Evolutionary conservation across 305 asterid genomes (phyloP).

Genomic region (Solanum hybrid): DNA sequence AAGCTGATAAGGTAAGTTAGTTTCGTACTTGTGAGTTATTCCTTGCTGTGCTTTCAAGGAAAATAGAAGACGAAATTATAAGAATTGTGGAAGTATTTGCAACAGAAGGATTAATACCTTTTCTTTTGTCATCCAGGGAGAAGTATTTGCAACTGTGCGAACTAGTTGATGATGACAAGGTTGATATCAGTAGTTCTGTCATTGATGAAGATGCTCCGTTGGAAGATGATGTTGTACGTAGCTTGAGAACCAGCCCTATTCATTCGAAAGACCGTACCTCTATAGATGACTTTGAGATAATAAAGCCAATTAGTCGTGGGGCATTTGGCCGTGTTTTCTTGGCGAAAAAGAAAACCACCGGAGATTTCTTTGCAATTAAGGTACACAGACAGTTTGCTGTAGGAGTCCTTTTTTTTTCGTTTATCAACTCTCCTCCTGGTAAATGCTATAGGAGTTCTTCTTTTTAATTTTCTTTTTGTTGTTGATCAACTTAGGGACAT

Average conservation of each 20-base stretch:
- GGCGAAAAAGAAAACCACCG: slow-evolving; percentile 96
- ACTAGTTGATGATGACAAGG: slow-evolving; percentile 92
- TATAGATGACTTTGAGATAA: slow-evolving; percentile 96
- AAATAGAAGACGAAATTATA: not conserved
- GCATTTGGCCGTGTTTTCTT: slow-evolving; percentile 98
- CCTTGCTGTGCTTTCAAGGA: not conserved
- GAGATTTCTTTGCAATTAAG: slow-evolving; percentile 97
- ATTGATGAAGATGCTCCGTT: slow-evolving; percentile 97
- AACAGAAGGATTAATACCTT: not conserved
- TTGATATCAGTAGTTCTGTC: slow-evolving; percentile 78
- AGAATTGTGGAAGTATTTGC: not conserved
- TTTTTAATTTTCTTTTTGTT: not conserved
- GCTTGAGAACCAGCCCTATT: slow-evolving; percentile 90
- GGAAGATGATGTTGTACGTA: slow-evolving; percentile 96
- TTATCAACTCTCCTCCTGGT: not conserved
- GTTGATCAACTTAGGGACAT: not conserved
- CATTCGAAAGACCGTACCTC: slow-evolving; percentile 97
- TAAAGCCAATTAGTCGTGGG: slow-evolving; percentile 98
- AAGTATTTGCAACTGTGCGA: slow-evolving; percentile 92
- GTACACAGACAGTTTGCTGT: slow-evolving; percentile 22
- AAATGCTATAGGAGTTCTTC: not conserved
- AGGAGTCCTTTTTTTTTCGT: not conserved
- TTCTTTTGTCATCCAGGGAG: slow-evolving; percentile 50
- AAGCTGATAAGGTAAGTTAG: slow-evolving; percentile 69
- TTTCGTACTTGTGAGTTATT: slow-evolving; percentile 8